Percentiles rank a stretch among this genome's conserved stretches.
Evolutionary conservation across 495 filamentous ascomycete genomes (phyloP).

Genomic region (Penicillium dipodomyicola): DNA sequence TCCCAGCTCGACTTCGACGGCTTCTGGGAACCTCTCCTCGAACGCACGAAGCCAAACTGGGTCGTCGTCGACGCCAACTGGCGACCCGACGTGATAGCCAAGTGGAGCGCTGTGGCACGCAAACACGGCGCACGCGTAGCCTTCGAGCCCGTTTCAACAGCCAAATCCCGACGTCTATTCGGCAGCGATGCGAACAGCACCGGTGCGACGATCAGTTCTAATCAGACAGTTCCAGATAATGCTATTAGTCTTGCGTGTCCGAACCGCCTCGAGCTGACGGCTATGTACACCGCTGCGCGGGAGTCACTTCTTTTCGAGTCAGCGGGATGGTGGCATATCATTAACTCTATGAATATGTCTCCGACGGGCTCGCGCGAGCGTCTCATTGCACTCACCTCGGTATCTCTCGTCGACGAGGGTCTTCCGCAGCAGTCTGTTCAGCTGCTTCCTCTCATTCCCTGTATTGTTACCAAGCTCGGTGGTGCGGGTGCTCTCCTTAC

Average conservation of each 20-base stretch:
- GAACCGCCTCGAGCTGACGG: constrained; percentile 74
- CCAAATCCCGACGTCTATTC: constrained; percentile 73
- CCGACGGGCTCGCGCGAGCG: constrained; percentile 58
- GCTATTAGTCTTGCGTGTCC: constrained; percentile 71
- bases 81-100: constrained; percentile 56
- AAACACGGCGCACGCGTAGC: constrained; percentile 56
- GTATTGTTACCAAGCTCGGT: constrained; percentile 81
- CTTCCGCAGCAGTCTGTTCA: constrained; percentile 78
- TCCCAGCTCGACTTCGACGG: constrained; percentile 41
- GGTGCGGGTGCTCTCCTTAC: constrained; percentile 75
- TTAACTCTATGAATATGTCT: constrained; percentile 69
- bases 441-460: constrained; percentile 85
- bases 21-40: constrained; percentile 60
- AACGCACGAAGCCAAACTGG: constrained; percentile 61
- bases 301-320: constrained; percentile 63
- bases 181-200: constrained; percentile 22
- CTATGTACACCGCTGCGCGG: constrained; percentile 68
- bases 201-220: constrained; percentile 29
- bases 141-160: constrained; percentile 87
- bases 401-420: constrained; percentile 68
- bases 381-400: constrained; percentile 59
- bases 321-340: constrained; percentile 67
- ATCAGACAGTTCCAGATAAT: constrained; percentile 57
- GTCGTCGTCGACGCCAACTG: constrained; percentile 84
- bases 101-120: constrained; percentile 61